Conservation (phyloP, 192 early-diverging fungal species). For the Ambispora gerdemannii region DNA sequence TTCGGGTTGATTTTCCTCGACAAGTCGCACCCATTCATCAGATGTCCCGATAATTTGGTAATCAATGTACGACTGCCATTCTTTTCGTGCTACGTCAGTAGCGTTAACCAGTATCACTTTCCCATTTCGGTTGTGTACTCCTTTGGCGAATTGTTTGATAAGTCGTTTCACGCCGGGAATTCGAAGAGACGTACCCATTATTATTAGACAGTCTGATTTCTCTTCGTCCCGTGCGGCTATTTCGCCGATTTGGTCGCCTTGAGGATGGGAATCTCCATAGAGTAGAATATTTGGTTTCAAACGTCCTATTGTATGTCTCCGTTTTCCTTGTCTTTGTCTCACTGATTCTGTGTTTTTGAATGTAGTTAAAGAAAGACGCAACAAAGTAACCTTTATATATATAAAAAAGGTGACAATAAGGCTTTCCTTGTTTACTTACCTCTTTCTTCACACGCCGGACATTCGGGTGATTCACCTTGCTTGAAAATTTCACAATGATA, state of each 20-base stretch:
- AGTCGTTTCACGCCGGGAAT: conserved; percentile 73
- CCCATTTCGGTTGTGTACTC: conserved; percentile 55
- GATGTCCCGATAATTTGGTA: conserved; percentile 66
- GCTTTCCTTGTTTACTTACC: conserved; percentile 21
- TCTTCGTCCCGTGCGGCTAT: conserved; percentile 54
- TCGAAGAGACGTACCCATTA: conserved; percentile 89
- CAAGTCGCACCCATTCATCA: conserved; percentile 58
- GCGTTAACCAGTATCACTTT: conserved; percentile 76
- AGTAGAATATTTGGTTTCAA: conserved; percentile 91
- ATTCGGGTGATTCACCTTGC: conserved; percentile 70
- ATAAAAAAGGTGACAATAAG: no score
- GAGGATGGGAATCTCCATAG: conserved; percentile 88
- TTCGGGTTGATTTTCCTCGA: no score
- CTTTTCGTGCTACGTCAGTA: conserved; percentile 57
- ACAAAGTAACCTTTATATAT: neutral
- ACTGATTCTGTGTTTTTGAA: conserved; percentile 33
- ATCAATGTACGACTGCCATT: conserved; percentile 82
- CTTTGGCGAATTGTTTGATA: conserved; percentile 67
- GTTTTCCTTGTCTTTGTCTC: conserved; percentile 69
- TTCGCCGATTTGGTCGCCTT: conserved; percentile 66
- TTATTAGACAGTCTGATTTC: conserved; percentile 72
- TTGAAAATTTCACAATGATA: conserved; percentile 61
- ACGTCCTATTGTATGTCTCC: conserved; percentile 69
- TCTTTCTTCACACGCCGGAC: conserved; percentile 49
- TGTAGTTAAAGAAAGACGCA: neutral